Base-by-base conservation (phyloP, 2,329 filamentous ascomycete genomes). In the Rutstroemia sydowiana region DNA sequence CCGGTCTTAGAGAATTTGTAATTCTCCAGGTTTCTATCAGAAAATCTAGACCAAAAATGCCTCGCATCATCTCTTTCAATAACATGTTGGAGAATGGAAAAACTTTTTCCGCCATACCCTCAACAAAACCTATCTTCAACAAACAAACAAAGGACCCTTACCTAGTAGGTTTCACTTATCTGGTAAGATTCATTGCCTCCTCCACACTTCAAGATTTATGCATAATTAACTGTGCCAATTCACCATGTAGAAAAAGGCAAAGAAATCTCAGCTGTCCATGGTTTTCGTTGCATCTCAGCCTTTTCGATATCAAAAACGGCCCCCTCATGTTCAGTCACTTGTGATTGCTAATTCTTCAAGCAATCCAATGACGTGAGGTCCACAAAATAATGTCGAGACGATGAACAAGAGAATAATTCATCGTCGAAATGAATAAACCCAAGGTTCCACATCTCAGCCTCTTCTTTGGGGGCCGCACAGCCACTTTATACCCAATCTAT, bases 191-290 rank as follows among this genome's bases (percentile, higher is more conserved):
- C 34, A 37, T n/a, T 14, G n/a, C n/a, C n/a, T n/a, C n/a, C 34
- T 9, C 34, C 34, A 37, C 34, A 16, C 13, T 37, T 13, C 18
- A 36, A 14, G 5, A 13, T 16, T 37, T 18, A 37, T 37, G 34
- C 34, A 37, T 3, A 37, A 1, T 18, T 16, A 14, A 9, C 14
- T 37, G 34, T 37, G 34, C 34, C n/a, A n/a, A n/a, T n/a, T n/a
- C n/a, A n/a, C 34, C 10, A 16, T 16, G 34, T 14, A 37, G 34
- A 37, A 16, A 4, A 5, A 18, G 3, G 31, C 9, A 18, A 20
- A 42, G 20, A 44, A 26, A 42, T 16, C 30, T 50, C 48, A 50
- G 40, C 48, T 30, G 11, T 50, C 21, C 48, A 50, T 18, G 48
- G 48, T 20, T 45, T 37, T 20, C n/a, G 40, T 50, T 50, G 5